phyloP scores from a whole-genome alignment of 768 basidiomycete species.

The Trametes maxima region DNA sequence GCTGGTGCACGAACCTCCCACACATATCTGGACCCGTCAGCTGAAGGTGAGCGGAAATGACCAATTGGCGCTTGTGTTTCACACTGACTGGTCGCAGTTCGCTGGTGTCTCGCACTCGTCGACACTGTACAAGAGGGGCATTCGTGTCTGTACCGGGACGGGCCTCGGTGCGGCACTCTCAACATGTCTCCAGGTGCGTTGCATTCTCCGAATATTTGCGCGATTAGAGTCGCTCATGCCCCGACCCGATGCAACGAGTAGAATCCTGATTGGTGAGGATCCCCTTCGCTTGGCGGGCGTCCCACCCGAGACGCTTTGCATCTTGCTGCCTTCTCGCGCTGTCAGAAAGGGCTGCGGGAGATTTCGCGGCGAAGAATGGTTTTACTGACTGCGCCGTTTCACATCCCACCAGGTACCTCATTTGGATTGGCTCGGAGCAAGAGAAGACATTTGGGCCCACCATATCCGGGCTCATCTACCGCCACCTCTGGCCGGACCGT shows the following conservation, averaged over 20 bases:
- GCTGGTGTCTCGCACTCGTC: conserved; percentile 49
- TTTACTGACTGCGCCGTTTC: background rate
- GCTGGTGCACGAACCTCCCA: conserved; percentile 45
- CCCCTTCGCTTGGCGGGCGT: background rate
- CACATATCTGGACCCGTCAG: conserved; percentile 45
- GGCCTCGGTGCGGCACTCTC: conserved; percentile 48
- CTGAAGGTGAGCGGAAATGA: conserved; percentile 37
- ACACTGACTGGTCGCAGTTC: conserved; percentile 31
- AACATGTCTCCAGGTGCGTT: conserved; percentile 42
- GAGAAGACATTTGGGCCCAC: conserved; percentile 49
- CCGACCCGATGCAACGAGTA: conserved; percentile 4
- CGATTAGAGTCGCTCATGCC: background rate
- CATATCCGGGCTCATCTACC: conserved; percentile 42
- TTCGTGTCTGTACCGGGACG: conserved; percentile 49
- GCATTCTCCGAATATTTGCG: background rate
- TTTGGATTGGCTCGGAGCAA: conserved; percentile 49
- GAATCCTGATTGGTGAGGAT: conserved; percentile 39
- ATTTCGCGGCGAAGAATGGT: background rate
- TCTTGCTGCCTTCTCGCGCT: conserved; percentile 6
- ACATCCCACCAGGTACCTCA: conserved; percentile 36
- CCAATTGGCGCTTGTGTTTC: background rate
- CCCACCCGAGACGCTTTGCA: too few relatives aligned
- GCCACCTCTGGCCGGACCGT: conserved; percentile 42
- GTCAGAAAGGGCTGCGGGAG: background rate
- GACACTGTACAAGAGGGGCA: conserved; percentile 45